Evolutionary conservation across 2,329 filamentous ascomycete genomes (phyloP).

Genomic region (Dactylellina sp.): DNA sequence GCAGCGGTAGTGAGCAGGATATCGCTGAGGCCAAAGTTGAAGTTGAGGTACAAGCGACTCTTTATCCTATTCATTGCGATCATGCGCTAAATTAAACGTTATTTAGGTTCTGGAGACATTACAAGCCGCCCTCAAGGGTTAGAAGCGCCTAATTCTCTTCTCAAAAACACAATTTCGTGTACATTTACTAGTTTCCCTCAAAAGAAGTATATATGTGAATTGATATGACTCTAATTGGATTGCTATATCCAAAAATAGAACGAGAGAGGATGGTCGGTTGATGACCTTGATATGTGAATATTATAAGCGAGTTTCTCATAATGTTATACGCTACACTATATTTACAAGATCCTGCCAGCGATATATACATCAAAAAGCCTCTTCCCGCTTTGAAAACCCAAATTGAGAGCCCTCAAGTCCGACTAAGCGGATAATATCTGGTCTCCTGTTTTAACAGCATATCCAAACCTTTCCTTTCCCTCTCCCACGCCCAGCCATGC

Average conservation of each 20-base stretch:
- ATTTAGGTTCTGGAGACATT: constrained; percentile 82
- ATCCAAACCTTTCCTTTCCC: constrained; percentile 45
- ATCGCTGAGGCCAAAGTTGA: constrained; percentile 99
- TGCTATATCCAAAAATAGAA: constrained; percentile 21
- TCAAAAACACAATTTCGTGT: constrained; percentile 45
- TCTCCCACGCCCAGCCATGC: constrained; percentile 49
- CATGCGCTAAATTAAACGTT: not conserved
- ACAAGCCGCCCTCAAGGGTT: constrained; percentile 76
- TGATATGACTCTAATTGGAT: constrained; percentile 35
- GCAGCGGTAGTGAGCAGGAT: constrained; percentile 93
- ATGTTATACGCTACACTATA: constrained; percentile 3
- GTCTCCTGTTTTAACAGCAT: constrained; percentile 42
- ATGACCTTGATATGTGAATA: not conserved
- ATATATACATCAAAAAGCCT: constrained; percentile 3
- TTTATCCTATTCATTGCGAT: not conserved
- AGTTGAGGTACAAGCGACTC: constrained; percentile 78
- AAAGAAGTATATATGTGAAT: constrained; percentile 56
- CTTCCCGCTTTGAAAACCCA: not conserved
- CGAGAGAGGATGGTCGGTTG: not conserved
- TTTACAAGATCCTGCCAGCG: constrained; percentile 4
- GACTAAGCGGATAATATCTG: constrained; percentile 29
- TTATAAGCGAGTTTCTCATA: constrained; percentile 13
- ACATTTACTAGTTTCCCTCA: constrained; percentile 46
- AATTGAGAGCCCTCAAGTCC: not conserved
- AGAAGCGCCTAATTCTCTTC: constrained; percentile 12